Conservation (phyloP, 179 eudicot species). For the Camellia oleifera region DNA sequence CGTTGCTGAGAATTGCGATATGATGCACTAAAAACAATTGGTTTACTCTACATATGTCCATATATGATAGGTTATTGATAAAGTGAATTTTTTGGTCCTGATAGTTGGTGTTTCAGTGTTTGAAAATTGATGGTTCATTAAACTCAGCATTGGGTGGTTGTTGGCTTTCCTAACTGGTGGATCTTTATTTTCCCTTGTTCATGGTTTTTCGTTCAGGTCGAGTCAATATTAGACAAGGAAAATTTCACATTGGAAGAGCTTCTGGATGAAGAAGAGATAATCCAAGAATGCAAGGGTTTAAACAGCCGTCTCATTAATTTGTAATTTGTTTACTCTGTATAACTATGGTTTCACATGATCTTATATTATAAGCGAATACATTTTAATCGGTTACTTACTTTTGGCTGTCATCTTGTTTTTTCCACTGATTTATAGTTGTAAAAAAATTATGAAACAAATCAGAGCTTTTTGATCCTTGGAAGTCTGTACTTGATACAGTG, state of each 20-base stretch:
- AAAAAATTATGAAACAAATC: too few species aligned
- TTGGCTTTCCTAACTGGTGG: neutral
- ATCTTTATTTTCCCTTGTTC: neutral
- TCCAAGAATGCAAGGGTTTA: constrained; percentile 98
- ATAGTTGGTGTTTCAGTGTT: neutral
- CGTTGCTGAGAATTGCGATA: neutral
- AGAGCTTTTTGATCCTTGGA: neutral
- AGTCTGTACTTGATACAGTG: neutral
- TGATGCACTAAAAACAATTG: neutral
- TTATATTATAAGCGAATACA: neutral
- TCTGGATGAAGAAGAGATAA: constrained; percentile 96
- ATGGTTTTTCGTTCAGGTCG: constrained; percentile 49
- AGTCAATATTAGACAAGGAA: constrained; percentile 87
- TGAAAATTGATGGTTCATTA: neutral
- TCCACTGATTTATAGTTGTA: neutral
- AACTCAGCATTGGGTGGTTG: neutral
- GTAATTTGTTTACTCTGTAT: constrained; percentile 37
- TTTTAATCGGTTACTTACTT: neutral
- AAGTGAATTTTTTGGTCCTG: neutral
- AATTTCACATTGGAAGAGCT: constrained; percentile 89
- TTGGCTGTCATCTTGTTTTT: neutral
- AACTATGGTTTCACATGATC: neutral
- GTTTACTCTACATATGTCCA: neutral
- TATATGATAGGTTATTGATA: neutral
- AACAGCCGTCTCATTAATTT: constrained; percentile 96